Conservation (phyloP, 345 rosid species). For the Acer saccharum region DNA sequence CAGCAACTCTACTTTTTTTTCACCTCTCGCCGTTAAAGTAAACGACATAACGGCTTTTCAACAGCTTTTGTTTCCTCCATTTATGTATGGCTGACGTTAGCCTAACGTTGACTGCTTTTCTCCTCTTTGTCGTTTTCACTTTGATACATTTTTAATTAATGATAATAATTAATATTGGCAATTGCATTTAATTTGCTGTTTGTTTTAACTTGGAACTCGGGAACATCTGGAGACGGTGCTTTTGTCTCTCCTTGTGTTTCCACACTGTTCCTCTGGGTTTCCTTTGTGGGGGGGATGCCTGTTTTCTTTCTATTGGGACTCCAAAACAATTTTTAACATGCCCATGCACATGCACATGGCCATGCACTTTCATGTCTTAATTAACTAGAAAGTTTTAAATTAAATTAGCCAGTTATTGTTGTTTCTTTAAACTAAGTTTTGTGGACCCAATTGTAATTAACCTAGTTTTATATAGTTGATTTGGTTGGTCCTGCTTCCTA, state of each 20-base stretch:
- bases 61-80: slow-evolving; percentile 38
- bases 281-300: too few relatives aligned
- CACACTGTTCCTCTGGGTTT: slow-evolving; percentile 17
- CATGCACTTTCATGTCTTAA: slow-evolving; percentile 8
- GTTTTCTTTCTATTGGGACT: not conserved
- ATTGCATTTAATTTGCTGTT: not conserved
- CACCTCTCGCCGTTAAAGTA: slow-evolving; percentile 27
- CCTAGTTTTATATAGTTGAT: not conserved
- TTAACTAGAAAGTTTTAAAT: not conserved
- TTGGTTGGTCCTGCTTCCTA: not conserved
- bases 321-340: too few relatives aligned
- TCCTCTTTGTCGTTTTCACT: not conserved
- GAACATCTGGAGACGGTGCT: slow-evolving; percentile 20
- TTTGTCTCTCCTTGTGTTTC: slow-evolving; percentile 34
- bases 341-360: not conserved
- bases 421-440: not conserved
- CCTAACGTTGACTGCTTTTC: slow-evolving; percentile 26
- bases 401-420: too few relatives aligned
- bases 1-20: slow-evolving; percentile 2
- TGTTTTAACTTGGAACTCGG: not conserved
- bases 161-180: too few relatives aligned
- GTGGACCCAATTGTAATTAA: not conserved
- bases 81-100: slow-evolving; percentile 26
- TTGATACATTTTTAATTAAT: too few relatives aligned
- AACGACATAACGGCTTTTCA: slow-evolving; percentile 44